Evolutionary conservation across 2,329 filamentous ascomycete species (phyloP).

Genomic region (Neofusicoccum cordaticola): DNA sequence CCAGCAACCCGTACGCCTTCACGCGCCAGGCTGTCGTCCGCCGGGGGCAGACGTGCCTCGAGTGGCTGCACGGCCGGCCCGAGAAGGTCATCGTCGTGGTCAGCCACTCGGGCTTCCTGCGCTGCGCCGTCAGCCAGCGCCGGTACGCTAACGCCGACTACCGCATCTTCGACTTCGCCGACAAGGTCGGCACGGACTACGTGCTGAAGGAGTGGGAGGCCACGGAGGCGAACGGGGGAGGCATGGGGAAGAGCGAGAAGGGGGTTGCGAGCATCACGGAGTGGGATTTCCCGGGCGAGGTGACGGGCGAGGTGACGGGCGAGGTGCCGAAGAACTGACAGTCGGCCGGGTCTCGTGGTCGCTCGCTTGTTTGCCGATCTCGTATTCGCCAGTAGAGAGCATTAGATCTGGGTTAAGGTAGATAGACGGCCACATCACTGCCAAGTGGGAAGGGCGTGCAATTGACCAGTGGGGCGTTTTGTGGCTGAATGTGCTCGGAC

Average conservation of each 20-base stretch:
- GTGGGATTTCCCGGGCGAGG: conserved; percentile 25
- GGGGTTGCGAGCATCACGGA: conserved; percentile 24
- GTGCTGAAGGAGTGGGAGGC: conserved; percentile 49
- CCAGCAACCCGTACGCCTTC: conserved; percentile 52
- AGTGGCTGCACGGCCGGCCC: conserved; percentile 50
- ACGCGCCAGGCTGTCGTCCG: conserved; percentile 52
- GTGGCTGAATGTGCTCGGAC: conserved; percentile 1
- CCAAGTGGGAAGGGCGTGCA: background rate
- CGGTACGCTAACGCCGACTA: conserved; percentile 61
- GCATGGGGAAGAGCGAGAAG: conserved; percentile 50
- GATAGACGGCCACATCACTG: background rate
- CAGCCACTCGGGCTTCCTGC: conserved; percentile 62
- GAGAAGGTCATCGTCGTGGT: conserved; percentile 65
- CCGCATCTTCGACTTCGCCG: conserved; percentile 58
- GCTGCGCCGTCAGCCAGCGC: conserved; percentile 54
- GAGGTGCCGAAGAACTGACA: conserved; percentile 1
- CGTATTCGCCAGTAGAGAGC: background rate
- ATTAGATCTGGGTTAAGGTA: background rate
- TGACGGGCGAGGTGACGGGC: background rate
- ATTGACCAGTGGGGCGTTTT: background rate
- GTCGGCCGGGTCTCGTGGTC: background rate
- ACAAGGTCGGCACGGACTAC: conserved; percentile 32
- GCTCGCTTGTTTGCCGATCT: background rate
- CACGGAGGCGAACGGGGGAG: conserved; percentile 47
- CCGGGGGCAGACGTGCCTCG: conserved; percentile 53